Percentiles rank a stretch among this genome's conserved stretches.
These are phyloP conservation scores for Oryza australiensis DNA, from an alignment of 176 grass and related monocot species.

Conservation along the genomic window DNA sequence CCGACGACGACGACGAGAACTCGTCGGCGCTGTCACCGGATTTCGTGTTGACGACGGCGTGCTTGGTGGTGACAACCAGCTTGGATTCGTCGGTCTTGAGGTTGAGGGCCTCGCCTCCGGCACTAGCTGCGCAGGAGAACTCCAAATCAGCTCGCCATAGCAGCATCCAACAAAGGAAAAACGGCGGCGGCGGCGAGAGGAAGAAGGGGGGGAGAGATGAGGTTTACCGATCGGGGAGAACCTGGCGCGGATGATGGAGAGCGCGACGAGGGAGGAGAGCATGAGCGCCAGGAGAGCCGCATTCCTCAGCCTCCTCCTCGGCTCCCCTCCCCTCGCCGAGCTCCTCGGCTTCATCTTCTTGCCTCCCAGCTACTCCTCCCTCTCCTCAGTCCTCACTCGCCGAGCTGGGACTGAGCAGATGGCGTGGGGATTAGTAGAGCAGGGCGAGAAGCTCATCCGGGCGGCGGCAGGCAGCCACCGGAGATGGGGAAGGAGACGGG, in stretches of 20 bases:
- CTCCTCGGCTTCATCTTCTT: conserved; percentile 59
- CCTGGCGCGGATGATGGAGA: conserved; percentile 58
- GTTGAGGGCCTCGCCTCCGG: conserved; percentile 34
- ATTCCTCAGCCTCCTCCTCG: conserved; percentile 53
- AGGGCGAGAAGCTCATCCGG: not conserved
- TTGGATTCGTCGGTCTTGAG: conserved; percentile 41
- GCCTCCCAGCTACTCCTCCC: no score
- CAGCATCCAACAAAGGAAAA: not conserved
- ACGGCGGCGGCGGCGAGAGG: not conserved
- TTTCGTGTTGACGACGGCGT: not conserved
- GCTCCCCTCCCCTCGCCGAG: conserved; percentile 32
- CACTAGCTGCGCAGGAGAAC: conserved; percentile 9
- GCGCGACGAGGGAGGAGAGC: conserved; percentile 57
- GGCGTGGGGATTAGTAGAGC: not conserved
- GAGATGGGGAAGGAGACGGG: not conserved
- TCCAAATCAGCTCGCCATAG: not conserved
- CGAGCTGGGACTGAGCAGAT: not conserved
- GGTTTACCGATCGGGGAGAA: conserved; percentile 42
- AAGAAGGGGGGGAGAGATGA: not conserved
- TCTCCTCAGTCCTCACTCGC: no score
- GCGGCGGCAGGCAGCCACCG: not conserved
- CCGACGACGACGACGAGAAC: not conserved
- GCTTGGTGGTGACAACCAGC: not conserved
- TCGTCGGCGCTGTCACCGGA: conserved; percentile 24
- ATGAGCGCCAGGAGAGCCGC: conserved; percentile 48